Evolutionary conservation across 345 rosid genomes (phyloP), one percentile per base, ranked within the genome.

Genomic region (Ricinus communis): DNA sequence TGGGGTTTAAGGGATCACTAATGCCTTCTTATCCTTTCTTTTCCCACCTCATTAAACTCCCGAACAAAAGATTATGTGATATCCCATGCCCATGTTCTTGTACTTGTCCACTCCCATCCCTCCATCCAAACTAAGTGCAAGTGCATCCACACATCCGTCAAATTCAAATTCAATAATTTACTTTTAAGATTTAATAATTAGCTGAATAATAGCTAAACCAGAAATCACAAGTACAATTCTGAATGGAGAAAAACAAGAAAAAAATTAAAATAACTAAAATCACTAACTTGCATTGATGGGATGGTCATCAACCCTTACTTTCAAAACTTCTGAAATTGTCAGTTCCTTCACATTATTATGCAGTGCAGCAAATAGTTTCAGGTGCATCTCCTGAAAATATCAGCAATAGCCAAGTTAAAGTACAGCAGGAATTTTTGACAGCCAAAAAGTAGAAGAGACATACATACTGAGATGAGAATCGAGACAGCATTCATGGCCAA

Each of bases 401-500:
- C 68, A 72, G 61, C 30, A 62, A 58, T 53, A 67, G 56, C 13
- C 36, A 68, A 64, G 61, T 60, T 65, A 62, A 22, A 73, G 43
- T 30, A 56, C 8, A 49, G 14, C 13, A 19, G 19, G 38, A 60
- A 30, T 3, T n/a, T 21, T 31, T 73, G 64, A 63, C 36, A 78
- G 73, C 13, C 61, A 70, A 63, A 50, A 33, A 78, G 28, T 66
- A 55, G 49, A 69, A 45, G 71, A 73, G 50, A 65, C 40, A 65
- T 21, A 69, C 95, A 87, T 81, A 94, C 97, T 61, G 90, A 87
- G 77, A 80, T 58, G 30, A 94, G 78, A 71, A 84, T 76, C 21
- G 88, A 81, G 62, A 88, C 74, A 22, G 93, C 83, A 77, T 86
- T 84, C 68, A 91, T 80, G 52, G 96, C 95, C 86, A 87, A 77